Evolutionary conservation across 805 yeast genomes (phyloP).

Genomic region (Suhomyces tanzawaensis): DNA sequence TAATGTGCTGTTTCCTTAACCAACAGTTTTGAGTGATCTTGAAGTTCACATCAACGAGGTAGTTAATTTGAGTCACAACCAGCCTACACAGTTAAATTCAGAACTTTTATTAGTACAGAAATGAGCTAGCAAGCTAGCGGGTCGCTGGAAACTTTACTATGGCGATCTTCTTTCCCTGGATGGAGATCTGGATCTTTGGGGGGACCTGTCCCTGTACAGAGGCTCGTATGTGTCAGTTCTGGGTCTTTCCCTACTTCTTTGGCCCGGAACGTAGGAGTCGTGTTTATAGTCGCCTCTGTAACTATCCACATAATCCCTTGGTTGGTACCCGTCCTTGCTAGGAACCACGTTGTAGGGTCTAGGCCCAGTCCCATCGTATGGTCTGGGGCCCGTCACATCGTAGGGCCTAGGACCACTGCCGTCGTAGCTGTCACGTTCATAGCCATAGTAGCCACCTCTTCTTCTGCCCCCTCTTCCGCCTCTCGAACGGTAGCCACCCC

Average conservation of each 20-base stretch:
- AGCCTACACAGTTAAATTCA: no score
- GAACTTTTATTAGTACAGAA: no score
- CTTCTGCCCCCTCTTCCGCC: constrained; percentile 9
- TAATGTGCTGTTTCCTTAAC: no score
- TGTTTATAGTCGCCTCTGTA: constrained; percentile 3
- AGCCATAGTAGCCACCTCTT: constrained; percentile 7
- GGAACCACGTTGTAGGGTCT: constrained; percentile 13
- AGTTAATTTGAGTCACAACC: no score
- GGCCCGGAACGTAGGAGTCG: constrained; percentile 11
- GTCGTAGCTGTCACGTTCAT: constrained; percentile 1
- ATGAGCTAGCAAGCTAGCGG: no score
- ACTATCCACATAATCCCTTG: neutral
- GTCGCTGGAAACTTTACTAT: no score
- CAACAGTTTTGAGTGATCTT: no score
- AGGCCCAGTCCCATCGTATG: constrained; percentile 9
- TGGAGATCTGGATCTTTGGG: neutral
- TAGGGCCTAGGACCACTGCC: constrained; percentile 14
- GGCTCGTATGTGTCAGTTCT: constrained; percentile 14
- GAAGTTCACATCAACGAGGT: no score
- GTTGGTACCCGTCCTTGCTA: neutral
- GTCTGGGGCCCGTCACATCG: constrained; percentile 4
- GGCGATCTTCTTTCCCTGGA: neutral
- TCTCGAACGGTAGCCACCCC: constrained; percentile 9
- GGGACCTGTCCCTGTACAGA: constrained; percentile 2
- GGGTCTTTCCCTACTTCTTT: constrained; percentile 1